Percentiles rank a stretch among this genome's conserved stretches.
phyloP scores from a whole-genome alignment of 441 rosid genomes.

The Corymbia calophylla region DNA sequence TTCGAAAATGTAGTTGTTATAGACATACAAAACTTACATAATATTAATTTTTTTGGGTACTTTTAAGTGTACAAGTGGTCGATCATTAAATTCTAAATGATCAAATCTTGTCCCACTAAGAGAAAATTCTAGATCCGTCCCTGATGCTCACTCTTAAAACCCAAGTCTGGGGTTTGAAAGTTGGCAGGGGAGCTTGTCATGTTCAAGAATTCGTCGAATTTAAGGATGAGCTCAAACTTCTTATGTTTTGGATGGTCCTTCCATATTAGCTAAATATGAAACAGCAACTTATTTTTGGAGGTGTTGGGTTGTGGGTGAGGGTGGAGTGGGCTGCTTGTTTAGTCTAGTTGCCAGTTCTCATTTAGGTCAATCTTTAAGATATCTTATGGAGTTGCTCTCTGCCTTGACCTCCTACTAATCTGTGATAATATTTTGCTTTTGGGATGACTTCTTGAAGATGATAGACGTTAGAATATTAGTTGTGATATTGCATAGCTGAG shows the following conservation, averaged over 20 bases:
- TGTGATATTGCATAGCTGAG: not conserved
- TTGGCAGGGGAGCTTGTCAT: not conserved
- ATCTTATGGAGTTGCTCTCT: not conserved
- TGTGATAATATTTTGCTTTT: not conserved
- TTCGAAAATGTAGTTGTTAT: not conserved
- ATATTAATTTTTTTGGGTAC: not conserved
- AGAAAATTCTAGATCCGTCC: not conserved
- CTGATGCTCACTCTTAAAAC: not conserved
- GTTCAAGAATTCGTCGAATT: not conserved
- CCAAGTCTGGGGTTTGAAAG: not conserved
- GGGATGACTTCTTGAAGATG: not conserved
- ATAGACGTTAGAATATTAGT: not conserved
- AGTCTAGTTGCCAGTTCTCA: not conserved
- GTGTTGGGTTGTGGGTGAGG: not conserved
- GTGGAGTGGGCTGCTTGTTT: not conserved
- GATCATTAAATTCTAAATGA: not conserved
- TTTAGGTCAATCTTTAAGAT: not conserved
- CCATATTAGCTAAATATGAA: not conserved
- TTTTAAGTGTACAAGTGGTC: not conserved
- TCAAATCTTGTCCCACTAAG: not conserved
- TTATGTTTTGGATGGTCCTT: not conserved
- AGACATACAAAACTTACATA: not conserved
- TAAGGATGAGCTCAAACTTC: not conserved
- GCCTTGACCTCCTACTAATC: not conserved
- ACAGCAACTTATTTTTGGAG: not conserved